Conservation (phyloP, 1,284 basidiomycete species). For the Ganoderma resinaceum region DNA sequence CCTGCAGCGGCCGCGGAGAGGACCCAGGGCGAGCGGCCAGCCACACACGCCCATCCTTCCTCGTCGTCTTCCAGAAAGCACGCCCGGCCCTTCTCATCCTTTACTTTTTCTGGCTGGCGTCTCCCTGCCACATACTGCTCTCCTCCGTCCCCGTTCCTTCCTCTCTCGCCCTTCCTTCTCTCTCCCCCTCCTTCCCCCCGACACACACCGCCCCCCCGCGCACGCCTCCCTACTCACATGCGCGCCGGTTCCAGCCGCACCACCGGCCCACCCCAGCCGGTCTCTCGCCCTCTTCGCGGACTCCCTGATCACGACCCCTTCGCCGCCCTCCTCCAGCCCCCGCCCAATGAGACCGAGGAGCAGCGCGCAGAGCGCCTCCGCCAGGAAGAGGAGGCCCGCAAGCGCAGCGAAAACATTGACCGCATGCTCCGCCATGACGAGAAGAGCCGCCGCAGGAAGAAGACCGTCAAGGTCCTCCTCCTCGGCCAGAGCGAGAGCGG, state of each 20-base stretch:
- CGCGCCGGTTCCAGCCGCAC: constrained; percentile 4
- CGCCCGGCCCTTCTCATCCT: constrained; percentile 23
- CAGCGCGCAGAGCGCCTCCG: constrained; percentile 67
- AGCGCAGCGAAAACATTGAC: constrained; percentile 78
- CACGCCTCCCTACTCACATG: constrained; percentile 1
- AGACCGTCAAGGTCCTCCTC: constrained; percentile 76
- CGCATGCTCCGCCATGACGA: constrained; percentile 73
- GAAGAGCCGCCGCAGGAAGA: constrained; percentile 61
- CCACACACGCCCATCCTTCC: background rate
- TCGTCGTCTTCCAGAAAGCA: constrained; percentile 22
- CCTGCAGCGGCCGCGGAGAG: background rate
- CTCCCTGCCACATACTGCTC: constrained; percentile 27
- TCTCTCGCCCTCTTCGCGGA: background rate
- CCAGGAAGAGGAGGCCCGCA: constrained; percentile 73
- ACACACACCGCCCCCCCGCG: constrained; percentile 8
- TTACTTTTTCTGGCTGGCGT: constrained; percentile 28
- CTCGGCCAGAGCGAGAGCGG: constrained; percentile 85
- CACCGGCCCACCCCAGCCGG: constrained; percentile 11
- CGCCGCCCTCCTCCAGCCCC: constrained; percentile 67
- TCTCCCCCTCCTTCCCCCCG: constrained; percentile 12
- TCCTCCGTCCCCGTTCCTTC: constrained; percentile 26
- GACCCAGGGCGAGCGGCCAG: background rate
- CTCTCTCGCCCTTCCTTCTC: constrained; percentile 11
- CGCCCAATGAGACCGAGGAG: constrained; percentile 69
- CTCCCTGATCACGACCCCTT: constrained; percentile 63